A percentile compares a stretch with the other conserved stretches of the same genome.
Conservation (phyloP, 495 filamentous ascomycete genomes). For the Friedmanniomyces simplex region DNA sequence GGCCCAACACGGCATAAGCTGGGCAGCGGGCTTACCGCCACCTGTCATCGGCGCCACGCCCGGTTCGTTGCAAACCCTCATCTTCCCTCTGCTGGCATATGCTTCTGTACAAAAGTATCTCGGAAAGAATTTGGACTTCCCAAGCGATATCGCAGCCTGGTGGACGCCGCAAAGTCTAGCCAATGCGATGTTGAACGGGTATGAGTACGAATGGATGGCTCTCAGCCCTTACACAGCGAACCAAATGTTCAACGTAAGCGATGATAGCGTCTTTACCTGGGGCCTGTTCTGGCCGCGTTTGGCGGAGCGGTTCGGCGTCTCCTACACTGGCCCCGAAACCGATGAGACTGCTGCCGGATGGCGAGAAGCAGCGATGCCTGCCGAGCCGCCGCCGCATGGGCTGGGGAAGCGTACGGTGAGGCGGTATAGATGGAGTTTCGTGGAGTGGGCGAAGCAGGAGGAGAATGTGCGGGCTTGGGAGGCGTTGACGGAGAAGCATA, state of each 20-base stretch:
- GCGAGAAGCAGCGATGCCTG: conserved; percentile 13
- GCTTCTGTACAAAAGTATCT: conserved; percentile 36
- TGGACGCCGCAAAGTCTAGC: conserved; percentile 32
- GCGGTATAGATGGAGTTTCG: conserved; percentile 32
- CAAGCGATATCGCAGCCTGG: conserved; percentile 35
- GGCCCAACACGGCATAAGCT: conserved; percentile 22
- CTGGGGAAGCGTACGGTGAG: conserved; percentile 17
- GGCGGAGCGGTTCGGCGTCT: conserved; percentile 34
- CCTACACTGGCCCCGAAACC: conserved; percentile 21
- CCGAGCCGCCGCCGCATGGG: conserved; percentile 29
- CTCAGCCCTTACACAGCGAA: conserved; percentile 30
- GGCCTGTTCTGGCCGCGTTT: conserved; percentile 38
- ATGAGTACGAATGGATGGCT: conserved; percentile 42
- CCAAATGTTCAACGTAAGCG: conserved; percentile 39
- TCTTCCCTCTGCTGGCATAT: conserved; percentile 38
- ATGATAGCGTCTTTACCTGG: conserved; percentile 38
- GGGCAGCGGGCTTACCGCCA: conserved; percentile 35
- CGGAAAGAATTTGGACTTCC: conserved; percentile 31
- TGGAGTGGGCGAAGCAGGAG: conserved; percentile 34
- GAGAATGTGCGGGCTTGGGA: conserved; percentile 36
- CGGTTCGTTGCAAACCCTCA: conserved; percentile 39
- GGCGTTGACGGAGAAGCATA: conserved; percentile 19
- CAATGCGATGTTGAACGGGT: conserved; percentile 34
- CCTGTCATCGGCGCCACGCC: conserved; percentile 41
- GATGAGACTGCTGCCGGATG: not conserved